A percentile compares a stretch with the other conserved stretches of the same genome.
Conservation (phyloP, 345 rosid species). For the Citrus trifoliata region DNA sequence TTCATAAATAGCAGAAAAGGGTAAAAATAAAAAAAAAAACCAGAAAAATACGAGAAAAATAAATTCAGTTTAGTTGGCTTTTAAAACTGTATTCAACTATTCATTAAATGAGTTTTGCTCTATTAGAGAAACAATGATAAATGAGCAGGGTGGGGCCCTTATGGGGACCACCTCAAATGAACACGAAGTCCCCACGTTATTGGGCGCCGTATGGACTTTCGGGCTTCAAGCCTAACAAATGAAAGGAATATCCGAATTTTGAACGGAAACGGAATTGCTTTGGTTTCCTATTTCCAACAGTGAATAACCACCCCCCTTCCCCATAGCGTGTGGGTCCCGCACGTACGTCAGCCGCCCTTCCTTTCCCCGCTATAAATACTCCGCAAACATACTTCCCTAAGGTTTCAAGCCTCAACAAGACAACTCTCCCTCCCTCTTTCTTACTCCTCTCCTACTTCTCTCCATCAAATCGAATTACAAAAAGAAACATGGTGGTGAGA, state of each 20-base stretch:
- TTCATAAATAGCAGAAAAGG: too few relatives aligned
- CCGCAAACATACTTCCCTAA: background rate
- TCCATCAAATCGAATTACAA: too few relatives aligned
- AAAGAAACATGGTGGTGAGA: slow-evolving; percentile 18
- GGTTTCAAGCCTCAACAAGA: slow-evolving; percentile 12
- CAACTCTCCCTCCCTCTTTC: background rate
- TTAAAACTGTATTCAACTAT: too few relatives aligned
- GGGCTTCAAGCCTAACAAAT: background rate
- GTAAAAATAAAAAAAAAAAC: too few relatives aligned
- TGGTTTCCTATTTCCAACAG: background rate
- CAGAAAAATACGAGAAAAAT: background rate
- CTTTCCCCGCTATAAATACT: background rate
- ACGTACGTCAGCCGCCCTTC: background rate
- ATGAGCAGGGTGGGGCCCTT: too few relatives aligned
- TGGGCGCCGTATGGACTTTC: background rate
- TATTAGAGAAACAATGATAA: background rate
- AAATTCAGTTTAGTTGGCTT: background rate
- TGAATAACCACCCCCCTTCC: background rate
- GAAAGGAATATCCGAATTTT: background rate
- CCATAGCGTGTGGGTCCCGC: background rate
- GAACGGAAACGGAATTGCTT: background rate
- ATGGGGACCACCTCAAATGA: background rate
- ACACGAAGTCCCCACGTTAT: background rate
- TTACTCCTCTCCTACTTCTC: too few relatives aligned
- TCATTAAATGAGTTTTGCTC: too few relatives aligned